Percentiles rank a stretch among this genome's conserved stretches.
phyloP scores from a whole-genome alignment of 2,329 filamentous ascomycete genomes.

The Nemania sp. region DNA sequence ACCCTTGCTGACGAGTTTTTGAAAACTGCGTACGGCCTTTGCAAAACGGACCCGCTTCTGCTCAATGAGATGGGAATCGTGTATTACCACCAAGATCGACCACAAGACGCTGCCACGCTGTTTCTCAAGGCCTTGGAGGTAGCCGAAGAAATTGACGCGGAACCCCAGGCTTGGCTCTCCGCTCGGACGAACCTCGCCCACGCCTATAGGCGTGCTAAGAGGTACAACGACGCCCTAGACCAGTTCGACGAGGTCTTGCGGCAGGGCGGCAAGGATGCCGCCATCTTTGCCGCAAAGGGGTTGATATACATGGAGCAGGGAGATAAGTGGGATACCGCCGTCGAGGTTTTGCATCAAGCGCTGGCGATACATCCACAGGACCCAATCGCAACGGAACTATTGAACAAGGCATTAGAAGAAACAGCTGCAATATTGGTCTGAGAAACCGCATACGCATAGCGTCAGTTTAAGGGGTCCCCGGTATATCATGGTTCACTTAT shows the following conservation, averaged over 20 bases:
- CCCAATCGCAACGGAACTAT: conserved; percentile 76
- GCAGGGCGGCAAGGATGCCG: conserved; percentile 77
- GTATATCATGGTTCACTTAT: not conserved
- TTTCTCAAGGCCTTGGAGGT: conserved; percentile 80
- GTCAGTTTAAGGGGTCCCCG: not conserved
- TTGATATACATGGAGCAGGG: conserved; percentile 79
- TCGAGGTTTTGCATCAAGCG: conserved; percentile 82
- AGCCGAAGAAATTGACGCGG: conserved; percentile 79
- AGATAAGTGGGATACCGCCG: conserved; percentile 72
- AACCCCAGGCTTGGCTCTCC: conserved; percentile 80
- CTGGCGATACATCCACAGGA: conserved; percentile 79
- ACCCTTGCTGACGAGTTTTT: conserved; percentile 92
- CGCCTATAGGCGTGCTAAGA: conserved; percentile 74
- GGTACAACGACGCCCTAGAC: conserved; percentile 71
- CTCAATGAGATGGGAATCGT: conserved; percentile 96
- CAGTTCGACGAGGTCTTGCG: conserved; percentile 89
- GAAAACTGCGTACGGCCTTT: conserved; percentile 82
- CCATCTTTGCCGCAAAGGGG: conserved; percentile 81
- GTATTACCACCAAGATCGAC: conserved; percentile 87
- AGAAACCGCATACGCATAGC: not conserved
- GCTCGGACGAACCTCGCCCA: conserved; percentile 90
- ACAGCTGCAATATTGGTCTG: conserved; percentile 48
- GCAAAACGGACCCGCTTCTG: conserved; percentile 83
- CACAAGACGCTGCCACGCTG: conserved; percentile 73
- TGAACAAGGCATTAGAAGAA: conserved; percentile 72